A percentile compares a stretch with the other conserved stretches of the same genome.
Evolutionary conservation across 768 basidiomycete species (phyloP).

Genomic region (Rickenella mellea): DNA sequence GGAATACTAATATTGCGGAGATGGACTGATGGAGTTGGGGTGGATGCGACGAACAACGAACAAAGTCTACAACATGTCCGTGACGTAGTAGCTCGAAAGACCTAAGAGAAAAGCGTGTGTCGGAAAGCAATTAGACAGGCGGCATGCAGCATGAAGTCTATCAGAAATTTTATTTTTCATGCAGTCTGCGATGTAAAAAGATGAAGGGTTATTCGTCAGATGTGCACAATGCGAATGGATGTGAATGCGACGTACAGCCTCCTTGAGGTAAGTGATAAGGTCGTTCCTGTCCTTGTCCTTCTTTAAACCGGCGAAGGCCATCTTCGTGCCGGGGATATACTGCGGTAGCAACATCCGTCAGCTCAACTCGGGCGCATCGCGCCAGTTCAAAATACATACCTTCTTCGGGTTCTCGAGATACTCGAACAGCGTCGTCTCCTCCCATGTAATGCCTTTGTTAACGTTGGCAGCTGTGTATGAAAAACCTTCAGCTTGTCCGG

Average conservation of each 20-base stretch:
- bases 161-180: too few species aligned
- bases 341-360: constrained; percentile 17
- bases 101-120: too few species aligned
- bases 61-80: too few species aligned
- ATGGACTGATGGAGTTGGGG: too few species aligned
- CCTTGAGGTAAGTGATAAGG: constrained; percentile 79
- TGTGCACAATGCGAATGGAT: not conserved
- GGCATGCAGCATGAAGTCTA: too few species aligned
- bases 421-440: constrained; percentile 84
- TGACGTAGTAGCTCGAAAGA: too few species aligned
- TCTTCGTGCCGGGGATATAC: constrained; percentile 97
- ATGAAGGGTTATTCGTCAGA: too few species aligned
- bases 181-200: too few species aligned
- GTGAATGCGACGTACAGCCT: constrained; percentile 39
- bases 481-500: constrained; percentile 79
- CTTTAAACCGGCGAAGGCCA: constrained; percentile 98
- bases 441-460: constrained; percentile 88
- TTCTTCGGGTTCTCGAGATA: constrained; percentile 98
- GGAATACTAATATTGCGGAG: too few species aligned
- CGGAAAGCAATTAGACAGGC: too few species aligned
- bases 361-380: constrained; percentile 5
- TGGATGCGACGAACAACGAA: too few species aligned
- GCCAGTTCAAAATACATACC: constrained; percentile 32
- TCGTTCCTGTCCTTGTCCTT: constrained; percentile 97
- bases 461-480: constrained; percentile 93